A percentile compares a stretch with the other conserved stretches of the same genome.
Evolutionary conservation across 2,329 filamentous ascomycete species (phyloP).

Genomic region (Colletotrichum scovillei): DNA sequence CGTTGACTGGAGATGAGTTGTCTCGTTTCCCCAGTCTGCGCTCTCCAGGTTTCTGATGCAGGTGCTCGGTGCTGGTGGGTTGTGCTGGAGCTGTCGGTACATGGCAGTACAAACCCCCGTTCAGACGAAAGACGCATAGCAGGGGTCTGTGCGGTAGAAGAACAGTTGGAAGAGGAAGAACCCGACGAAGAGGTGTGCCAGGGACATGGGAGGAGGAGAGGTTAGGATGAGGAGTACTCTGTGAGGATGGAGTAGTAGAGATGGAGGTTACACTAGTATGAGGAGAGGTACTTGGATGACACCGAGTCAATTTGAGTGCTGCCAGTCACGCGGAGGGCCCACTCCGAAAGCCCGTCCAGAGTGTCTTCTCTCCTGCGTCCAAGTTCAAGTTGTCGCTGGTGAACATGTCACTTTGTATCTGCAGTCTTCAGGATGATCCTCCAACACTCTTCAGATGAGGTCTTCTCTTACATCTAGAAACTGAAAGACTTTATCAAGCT

Average conservation of each 20-base stretch:
- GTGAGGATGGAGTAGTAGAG: not conserved
- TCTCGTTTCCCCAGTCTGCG: constrained; percentile 15
- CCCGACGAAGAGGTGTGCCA: not conserved
- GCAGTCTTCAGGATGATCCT: not conserved
- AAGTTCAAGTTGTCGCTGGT: not conserved
- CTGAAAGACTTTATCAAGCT: not conserved
- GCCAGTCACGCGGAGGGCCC: not conserved
- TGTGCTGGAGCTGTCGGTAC: constrained; percentile 11
- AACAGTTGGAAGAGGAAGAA: not conserved
- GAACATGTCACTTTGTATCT: not conserved
- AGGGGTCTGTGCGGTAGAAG: constrained; percentile 1
- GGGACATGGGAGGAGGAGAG: constrained; percentile 12
- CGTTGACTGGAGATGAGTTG: not conserved
- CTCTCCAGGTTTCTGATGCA: constrained; percentile 17
- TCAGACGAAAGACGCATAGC: not conserved
- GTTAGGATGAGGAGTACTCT: not conserved
- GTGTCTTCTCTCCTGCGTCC: not conserved
- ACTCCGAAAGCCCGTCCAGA: not conserved
- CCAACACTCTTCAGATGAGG: not conserved
- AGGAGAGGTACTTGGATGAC: not conserved
- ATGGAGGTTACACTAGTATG: not conserved
- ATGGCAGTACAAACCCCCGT: constrained; percentile 10
- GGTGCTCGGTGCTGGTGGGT: constrained; percentile 2
- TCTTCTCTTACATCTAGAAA: not conserved
- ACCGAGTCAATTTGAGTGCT: constrained; percentile 6